phyloP scores from a whole-genome alignment of 1,284 basidiomycete species.

The Schizophyllum amplum region DNA sequence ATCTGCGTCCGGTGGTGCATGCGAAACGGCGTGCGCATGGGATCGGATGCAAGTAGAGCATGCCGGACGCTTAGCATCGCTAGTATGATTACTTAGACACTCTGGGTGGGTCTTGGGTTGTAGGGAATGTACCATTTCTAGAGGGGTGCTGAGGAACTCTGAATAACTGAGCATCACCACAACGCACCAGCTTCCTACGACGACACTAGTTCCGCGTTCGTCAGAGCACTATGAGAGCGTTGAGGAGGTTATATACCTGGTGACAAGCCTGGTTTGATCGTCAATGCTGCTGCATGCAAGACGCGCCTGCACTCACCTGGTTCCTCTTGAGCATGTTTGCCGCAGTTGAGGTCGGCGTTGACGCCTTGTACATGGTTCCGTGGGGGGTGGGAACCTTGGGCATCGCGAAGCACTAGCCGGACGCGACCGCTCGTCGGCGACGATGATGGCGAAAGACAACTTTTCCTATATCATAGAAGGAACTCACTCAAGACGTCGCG shows the following conservation, averaged over 20 bases:
- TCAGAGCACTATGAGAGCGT: not conserved
- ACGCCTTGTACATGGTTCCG: conserved; percentile 4
- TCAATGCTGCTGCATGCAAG: not conserved
- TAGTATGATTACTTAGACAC: conserved; percentile 17
- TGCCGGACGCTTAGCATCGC: conserved; percentile 63
- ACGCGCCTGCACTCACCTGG: conserved; percentile 29
- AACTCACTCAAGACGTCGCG: not conserved
- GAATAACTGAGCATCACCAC: conserved; percentile 9
- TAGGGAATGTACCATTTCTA: conserved; percentile 70
- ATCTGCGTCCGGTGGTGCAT: conserved; percentile 43
- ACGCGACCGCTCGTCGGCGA: too few species aligned
- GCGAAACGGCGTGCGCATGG: conserved; percentile 51
- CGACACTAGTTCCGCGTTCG: conserved; percentile 44
- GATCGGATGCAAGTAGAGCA: conserved; percentile 64
- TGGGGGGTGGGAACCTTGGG: conserved; percentile 27
- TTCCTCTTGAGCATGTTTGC: conserved; percentile 53
- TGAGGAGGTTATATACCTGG: conserved; percentile 26
- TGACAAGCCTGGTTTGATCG: conserved; percentile 32
- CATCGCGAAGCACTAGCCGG: too few species aligned
- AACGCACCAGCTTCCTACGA: conserved; percentile 53
- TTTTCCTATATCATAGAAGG: too few species aligned
- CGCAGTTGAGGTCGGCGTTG: conserved; percentile 21
- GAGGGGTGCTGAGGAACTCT: not conserved
- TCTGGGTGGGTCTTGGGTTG: too few species aligned
- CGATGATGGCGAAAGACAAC: not conserved